phyloP scores from a whole-genome alignment of 768 basidiomycete genomes.

The Serendipita indica region DNA sequence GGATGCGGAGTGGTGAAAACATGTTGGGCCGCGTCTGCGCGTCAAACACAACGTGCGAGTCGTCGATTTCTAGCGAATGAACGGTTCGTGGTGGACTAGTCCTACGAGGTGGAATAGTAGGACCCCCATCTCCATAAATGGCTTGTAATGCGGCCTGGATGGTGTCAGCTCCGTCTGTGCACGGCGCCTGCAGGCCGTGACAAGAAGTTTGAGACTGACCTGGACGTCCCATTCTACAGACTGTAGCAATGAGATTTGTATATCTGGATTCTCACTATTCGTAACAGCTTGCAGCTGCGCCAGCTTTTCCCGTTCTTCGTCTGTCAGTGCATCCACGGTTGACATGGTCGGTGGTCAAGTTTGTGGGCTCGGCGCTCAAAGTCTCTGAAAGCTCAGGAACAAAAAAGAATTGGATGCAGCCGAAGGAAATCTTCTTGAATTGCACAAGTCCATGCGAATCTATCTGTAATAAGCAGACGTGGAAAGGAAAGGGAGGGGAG shows the following conservation, averaged over 20 bases:
- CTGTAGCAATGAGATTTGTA: conserved; percentile 42
- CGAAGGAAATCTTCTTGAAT: conserved; percentile 8
- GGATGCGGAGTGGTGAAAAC: conserved; percentile 17
- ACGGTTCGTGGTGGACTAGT: not conserved
- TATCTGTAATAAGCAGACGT: not conserved
- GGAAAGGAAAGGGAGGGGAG: not conserved
- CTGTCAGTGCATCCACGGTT: conserved; percentile 2
- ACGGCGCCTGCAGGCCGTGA: not conserved
- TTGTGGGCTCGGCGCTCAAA: not conserved
- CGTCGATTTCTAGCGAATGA: not conserved
- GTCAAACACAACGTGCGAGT: conserved; percentile 33
- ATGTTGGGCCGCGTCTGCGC: conserved; percentile 15
- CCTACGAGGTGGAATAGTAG: too few species aligned
- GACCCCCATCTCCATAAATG: conserved; percentile 10
- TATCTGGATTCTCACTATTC: conserved; percentile 44
- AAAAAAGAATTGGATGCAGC: not conserved
- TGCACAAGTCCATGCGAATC: conserved; percentile 7
- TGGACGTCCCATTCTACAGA: conserved; percentile 60
- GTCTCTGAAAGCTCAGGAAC: not conserved
- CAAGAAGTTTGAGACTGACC: conserved; percentile 25
- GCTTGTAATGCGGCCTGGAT: conserved; percentile 13
- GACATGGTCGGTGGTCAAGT: not conserved
- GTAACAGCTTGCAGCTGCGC: conserved; percentile 43
- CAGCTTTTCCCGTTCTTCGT: conserved; percentile 12
- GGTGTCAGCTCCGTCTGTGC: not conserved